A percentile compares a stretch with the other conserved stretches of the same genome.
These are phyloP conservation scores for Thuidium tamariscinum DNA, from an alignment of 225 moss, liverwort and hornwort genomes.

Conservation along the genomic window DNA sequence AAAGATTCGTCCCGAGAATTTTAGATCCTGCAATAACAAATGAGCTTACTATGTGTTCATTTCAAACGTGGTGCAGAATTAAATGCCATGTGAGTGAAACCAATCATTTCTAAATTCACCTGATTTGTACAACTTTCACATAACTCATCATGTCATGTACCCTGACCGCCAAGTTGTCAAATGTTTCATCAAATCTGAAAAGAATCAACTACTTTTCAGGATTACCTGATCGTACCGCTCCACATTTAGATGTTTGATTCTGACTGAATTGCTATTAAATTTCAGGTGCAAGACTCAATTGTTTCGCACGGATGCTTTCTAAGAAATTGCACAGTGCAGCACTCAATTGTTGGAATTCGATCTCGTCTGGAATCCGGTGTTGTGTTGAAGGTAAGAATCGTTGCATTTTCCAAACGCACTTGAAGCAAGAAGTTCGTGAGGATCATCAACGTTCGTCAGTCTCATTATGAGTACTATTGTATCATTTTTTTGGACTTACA, in stretches of 20 bases:
- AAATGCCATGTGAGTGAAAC: background rate
- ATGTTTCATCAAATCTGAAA: background rate
- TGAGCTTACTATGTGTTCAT: background rate
- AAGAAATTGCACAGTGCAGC: constrained; percentile 59
- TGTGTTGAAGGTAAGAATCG: constrained; percentile 39
- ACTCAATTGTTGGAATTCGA: constrained; percentile 79
- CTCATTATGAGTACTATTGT: background rate
- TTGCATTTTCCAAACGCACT: background rate
- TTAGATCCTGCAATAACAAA: background rate
- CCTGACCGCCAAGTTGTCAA: background rate
- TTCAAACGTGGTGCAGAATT: background rate
- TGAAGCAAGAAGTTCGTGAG: background rate
- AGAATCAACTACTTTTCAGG: background rate
- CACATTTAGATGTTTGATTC: background rate
- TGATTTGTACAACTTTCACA: background rate
- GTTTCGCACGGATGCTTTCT: constrained; percentile 88
- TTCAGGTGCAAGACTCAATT: constrained; percentile 70
- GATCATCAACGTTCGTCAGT: background rate
- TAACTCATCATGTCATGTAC: background rate
- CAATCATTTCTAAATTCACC: background rate
- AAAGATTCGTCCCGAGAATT: background rate
- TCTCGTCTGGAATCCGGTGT: constrained; percentile 76
- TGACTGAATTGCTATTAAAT: background rate
- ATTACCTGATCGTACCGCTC: background rate
- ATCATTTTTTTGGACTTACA: background rate